Evolutionary conservation across 495 filamentous ascomycete genomes (phyloP), one percentile per base, ranked within the genome.

Genomic region (Cladorrhinum samala): DNA sequence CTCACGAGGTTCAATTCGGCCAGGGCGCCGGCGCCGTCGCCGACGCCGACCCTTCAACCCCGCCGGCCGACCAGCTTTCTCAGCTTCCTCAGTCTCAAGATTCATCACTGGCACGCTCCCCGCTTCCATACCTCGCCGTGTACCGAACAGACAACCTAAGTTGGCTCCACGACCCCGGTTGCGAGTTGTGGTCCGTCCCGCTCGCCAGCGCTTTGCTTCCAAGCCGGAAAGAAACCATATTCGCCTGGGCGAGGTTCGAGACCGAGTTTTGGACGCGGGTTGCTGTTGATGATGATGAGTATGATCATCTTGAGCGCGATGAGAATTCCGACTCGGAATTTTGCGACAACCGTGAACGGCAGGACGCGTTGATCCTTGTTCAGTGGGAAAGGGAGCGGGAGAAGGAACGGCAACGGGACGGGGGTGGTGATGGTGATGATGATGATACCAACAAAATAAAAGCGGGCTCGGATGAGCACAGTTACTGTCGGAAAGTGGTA

Each of bases 81-180:
- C n/a, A n/a, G n/a, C n/a, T n/a, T 0, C 2, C 39, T 14, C 59
- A 41, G 46, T 46, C 18, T 56, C 45, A 6, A n/a, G 14, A 23
- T 7, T 7, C 39, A 63, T 49, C 38, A 55, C 13, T 33, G 55
- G 13, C 43, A 61, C 16, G 18, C 25, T 25, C 13, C 21, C 37
- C 42, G 27, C 37, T 48, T 24, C 61, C 50, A n/a, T 57, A 59
- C 41, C 58, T 71, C 20, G 46, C 58, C 24, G 30, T 69, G 2
- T 68, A 66, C 45, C 55, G 57, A 18, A 21, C 66, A 1, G 43
- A 37, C 2, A 66, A 68, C 49, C 25, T 69, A 23, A 42, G 27
- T 13, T 60, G 51, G 41, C 49, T 69, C 14, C 20, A 50, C 11
- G 2, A 43, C 6, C 30, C 33, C 1, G 46, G 14, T 0, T 50